These are phyloP conservation scores for Solanum chacoense DNA, from an alignment of 305 asterid genomes.

Conservation along the genomic window DNA sequence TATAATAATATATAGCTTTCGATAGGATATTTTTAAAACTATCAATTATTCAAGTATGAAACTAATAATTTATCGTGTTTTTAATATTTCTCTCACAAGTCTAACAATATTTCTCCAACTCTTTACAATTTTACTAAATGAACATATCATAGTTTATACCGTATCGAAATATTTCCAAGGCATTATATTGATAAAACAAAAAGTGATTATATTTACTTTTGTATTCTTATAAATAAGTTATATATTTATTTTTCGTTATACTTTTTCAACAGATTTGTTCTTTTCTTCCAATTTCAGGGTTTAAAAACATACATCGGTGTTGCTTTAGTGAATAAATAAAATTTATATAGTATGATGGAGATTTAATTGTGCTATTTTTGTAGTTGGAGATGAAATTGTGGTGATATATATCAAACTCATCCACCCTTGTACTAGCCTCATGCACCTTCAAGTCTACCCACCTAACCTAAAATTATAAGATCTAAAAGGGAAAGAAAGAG, in stretches of 20 bases:
- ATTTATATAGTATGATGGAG: not conserved
- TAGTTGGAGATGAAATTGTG: not conserved
- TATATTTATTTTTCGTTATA: too few species aligned
- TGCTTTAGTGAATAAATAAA: not conserved
- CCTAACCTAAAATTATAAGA: not conserved
- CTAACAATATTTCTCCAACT: fast-evolving
- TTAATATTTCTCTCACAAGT: too few species aligned
- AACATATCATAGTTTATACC: not conserved
- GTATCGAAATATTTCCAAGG: not conserved
- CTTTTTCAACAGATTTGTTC: too few species aligned
- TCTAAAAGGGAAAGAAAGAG: not conserved
- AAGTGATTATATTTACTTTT: not conserved
- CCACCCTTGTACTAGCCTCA: not conserved
- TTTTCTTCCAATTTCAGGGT: not conserved
- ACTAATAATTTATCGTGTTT: too few species aligned
- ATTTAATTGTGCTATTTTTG: not conserved
- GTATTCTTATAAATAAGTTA: not conserved
- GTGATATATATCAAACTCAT: not conserved
- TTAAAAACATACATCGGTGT: not conserved
- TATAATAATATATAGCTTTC: too few species aligned
- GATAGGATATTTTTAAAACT: not conserved
- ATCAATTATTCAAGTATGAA: too few species aligned
- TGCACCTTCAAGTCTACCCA: not conserved
- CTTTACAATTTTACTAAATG: not conserved
- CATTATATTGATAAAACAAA: too few species aligned